These are phyloP conservation scores for Neoboletus brunneissimus DNA, from an alignment of 768 basidiomycete species.

Conservation along the genomic window DNA sequence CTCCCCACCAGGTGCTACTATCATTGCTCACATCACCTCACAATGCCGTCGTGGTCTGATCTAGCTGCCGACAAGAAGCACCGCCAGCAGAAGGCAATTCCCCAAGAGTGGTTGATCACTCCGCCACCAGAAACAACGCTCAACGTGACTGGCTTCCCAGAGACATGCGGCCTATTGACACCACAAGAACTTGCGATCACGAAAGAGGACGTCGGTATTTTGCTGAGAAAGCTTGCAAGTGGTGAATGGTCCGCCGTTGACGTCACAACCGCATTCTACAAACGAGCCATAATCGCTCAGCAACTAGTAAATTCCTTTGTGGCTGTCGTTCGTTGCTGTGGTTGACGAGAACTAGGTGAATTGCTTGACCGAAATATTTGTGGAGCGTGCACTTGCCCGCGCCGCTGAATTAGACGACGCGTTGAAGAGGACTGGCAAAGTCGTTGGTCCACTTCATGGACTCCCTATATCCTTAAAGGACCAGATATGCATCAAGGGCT, in stretches of 20 bases:
- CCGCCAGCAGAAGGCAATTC: slow-evolving; percentile 54
- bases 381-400: slow-evolving; percentile 62
- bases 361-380: slow-evolving; percentile 81
- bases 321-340: background rate
- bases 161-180: slow-evolving; percentile 55
- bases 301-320: slow-evolving; percentile 56
- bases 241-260: slow-evolving; percentile 61
- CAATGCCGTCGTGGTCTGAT: slow-evolving; percentile 44
- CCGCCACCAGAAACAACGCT: slow-evolving; percentile 46
- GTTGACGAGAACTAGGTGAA: slow-evolving; percentile 50
- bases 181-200: slow-evolving; percentile 61
- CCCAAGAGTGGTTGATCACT: slow-evolving; percentile 59
- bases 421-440: slow-evolving; percentile 57
- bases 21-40: background rate
- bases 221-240: slow-evolving; percentile 53
- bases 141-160: slow-evolving; percentile 55
- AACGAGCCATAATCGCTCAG: slow-evolving; percentile 77
- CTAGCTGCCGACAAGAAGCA: slow-evolving; percentile 53
- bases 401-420: slow-evolving; percentile 67
- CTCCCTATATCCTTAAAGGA: slow-evolving; percentile 76
- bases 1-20: no score
- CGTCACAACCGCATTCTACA: slow-evolving; percentile 71
- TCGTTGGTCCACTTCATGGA: slow-evolving; percentile 72
- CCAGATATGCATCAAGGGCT: slow-evolving; percentile 63
- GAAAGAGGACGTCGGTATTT: slow-evolving; percentile 38